Percentiles rank a stretch among this genome's conserved stretches.
These are phyloP conservation scores for Combretum micranthum DNA, from an alignment of 345 rosid genomes.

Conservation along the genomic window DNA sequence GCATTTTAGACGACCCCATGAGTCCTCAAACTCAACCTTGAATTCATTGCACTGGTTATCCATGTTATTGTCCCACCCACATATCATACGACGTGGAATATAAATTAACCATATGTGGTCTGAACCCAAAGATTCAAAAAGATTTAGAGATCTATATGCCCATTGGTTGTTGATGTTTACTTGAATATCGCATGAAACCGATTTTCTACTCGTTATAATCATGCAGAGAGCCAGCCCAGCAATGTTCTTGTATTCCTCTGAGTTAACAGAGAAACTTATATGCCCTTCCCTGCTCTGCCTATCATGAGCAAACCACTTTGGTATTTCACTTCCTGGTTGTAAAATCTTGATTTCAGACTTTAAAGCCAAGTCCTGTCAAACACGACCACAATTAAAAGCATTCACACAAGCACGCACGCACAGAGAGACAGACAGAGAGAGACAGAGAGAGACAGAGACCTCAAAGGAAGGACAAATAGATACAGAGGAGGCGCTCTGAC, in stretches of 20 bases:
- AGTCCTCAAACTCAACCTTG: neutral
- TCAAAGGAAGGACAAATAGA: neutral
- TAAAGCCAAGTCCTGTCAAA: neutral
- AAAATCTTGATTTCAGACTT: neutral
- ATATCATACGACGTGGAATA: neutral
- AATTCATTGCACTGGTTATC: neutral
- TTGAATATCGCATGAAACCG: neutral
- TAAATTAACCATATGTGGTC: neutral
- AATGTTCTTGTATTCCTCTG: neutral
- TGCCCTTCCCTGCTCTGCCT: neutral
- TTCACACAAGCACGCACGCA: too few relatives aligned
- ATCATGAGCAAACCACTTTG: neutral
- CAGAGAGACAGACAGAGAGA: neutral
- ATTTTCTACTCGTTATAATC: neutral
- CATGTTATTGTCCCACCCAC: neutral
- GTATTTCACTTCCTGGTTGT: constrained; percentile 11
- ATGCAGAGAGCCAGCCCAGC: constrained; percentile 3
- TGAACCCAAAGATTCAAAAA: neutral
- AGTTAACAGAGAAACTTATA: neutral
- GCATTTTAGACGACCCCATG: neutral
- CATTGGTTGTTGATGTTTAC: constrained; percentile 1
- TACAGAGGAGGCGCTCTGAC: neutral
- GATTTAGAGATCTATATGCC: neutral
- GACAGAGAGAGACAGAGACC: too few relatives aligned
- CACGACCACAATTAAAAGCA: neutral